These are phyloP conservation scores for Claviceps africana DNA, from an alignment of 2,329 filamentous ascomycete species.

Conservation along the genomic window DNA sequence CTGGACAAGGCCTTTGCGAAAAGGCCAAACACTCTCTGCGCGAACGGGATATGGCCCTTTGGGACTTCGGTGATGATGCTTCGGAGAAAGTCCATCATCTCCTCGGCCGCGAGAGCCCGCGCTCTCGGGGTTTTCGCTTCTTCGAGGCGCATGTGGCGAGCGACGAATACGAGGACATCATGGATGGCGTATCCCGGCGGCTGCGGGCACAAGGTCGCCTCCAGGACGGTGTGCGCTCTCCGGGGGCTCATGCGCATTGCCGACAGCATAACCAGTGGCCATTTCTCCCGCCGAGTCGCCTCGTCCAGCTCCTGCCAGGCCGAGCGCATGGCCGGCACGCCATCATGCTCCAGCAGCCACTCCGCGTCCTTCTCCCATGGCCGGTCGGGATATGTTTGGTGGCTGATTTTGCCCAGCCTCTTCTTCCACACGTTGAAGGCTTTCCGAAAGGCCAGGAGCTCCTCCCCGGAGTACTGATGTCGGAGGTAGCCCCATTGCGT, in stretches of 20 bases:
- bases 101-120: slow-evolving; percentile 14
- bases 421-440: slow-evolving; percentile 18
- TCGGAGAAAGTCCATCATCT: slow-evolving; percentile 15
- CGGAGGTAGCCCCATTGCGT: slow-evolving; percentile 21
- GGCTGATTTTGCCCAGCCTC: slow-evolving; percentile 11
- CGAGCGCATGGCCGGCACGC: slow-evolving; percentile 17
- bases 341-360: slow-evolving; percentile 18
- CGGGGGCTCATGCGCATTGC: slow-evolving; percentile 20
- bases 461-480: slow-evolving; percentile 12
- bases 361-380: slow-evolving; percentile 15
- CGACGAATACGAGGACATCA: slow-evolving; percentile 21
- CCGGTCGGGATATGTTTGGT: slow-evolving; percentile 7
- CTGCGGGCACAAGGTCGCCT: slow-evolving; percentile 22
- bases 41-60: slow-evolving; percentile 19
- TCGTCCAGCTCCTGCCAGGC: slow-evolving; percentile 19
- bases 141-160: slow-evolving; percentile 10
- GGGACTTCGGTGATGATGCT: slow-evolving; percentile 18
- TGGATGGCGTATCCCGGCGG: slow-evolving; percentile 24
- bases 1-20: slow-evolving; percentile 16
- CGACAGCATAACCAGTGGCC: slow-evolving; percentile 23
- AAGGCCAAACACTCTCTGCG: slow-evolving; percentile 24
- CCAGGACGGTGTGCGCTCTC: slow-evolving; percentile 19
- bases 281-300: slow-evolving; percentile 14
- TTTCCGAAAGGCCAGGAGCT: slow-evolving; percentile 11
- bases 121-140: slow-evolving; percentile 10